Conservation (phyloP, 345 rosid species). For the Orychophragmus violaceus region DNA sequence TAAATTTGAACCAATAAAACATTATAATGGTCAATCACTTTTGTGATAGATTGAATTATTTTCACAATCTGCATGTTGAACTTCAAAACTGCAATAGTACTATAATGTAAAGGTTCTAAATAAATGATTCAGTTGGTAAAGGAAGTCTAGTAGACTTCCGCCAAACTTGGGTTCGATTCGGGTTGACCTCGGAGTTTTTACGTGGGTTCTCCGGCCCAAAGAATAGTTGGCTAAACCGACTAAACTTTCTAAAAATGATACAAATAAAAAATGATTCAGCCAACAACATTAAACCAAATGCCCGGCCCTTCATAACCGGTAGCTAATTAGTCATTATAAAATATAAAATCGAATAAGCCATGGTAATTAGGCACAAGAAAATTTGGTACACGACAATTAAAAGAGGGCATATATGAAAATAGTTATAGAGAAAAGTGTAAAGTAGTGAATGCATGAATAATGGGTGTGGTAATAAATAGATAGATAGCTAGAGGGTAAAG, state of each 20-base stretch:
- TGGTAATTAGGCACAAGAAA: constrained; percentile 7
- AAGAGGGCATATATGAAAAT: background rate
- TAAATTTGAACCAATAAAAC: background rate
- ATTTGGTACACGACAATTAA: background rate
- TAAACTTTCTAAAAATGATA: no score
- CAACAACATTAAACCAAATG: background rate
- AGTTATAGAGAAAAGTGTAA: background rate
- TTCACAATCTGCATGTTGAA: background rate
- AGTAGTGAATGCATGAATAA: constrained; percentile 25
- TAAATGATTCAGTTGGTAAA: no score
- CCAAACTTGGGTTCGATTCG: no score
- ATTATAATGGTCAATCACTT: background rate
- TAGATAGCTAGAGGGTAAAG: constrained; percentile 31
- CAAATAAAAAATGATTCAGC: background rate
- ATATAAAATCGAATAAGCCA: background rate
- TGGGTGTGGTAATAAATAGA: constrained; percentile 13
- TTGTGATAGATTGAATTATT: background rate
- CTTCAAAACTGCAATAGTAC: background rate
- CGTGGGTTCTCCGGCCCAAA: no score
- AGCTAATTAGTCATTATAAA: background rate
- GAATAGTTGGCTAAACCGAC: no score
- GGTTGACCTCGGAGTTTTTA: no score
- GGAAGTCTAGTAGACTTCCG: no score
- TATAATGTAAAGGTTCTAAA: background rate
- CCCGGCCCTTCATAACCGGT: background rate